Conservation (phyloP, 345 rosid species). For the Rhodomyrtus tomentosa region DNA sequence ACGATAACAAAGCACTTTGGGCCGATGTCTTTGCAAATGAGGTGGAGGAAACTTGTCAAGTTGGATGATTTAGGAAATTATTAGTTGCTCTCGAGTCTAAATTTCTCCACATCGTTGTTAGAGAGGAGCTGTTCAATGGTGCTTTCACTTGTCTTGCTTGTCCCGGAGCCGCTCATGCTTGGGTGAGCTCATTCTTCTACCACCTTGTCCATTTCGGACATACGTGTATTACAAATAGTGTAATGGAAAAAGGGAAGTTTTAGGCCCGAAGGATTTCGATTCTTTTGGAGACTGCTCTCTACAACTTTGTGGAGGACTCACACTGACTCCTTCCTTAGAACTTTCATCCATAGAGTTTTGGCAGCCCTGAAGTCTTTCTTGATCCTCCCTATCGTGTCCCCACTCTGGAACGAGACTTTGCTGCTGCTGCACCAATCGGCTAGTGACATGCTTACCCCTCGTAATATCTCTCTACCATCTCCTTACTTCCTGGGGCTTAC, state of each 20-base stretch:
- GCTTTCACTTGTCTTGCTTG: neutral
- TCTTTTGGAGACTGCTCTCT: neutral
- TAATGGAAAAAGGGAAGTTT: neutral
- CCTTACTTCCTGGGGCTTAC: neutral
- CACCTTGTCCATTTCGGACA: neutral
- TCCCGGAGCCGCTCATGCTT: neutral
- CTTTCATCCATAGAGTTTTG: neutral
- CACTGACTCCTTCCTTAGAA: neutral
- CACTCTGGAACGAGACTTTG: neutral
- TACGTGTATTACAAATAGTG: neutral
- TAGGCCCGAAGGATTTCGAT: neutral
- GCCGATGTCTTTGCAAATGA: neutral
- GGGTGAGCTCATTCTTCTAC: neutral
- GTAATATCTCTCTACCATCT: neutral
- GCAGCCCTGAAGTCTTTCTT: neutral
- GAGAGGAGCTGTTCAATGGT: neutral
- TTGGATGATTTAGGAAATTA: too few relatives aligned
- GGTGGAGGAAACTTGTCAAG: neutral
- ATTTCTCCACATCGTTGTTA: neutral
- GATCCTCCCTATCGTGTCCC: neutral
- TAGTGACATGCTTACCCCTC: neutral
- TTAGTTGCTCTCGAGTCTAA: neutral
- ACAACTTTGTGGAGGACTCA: neutral
- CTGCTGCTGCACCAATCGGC: neutral
- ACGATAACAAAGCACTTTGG: neutral